Base-by-base conservation (phyloP, 169 alveolate species). In the Besnoitia besnoiti region DNA sequence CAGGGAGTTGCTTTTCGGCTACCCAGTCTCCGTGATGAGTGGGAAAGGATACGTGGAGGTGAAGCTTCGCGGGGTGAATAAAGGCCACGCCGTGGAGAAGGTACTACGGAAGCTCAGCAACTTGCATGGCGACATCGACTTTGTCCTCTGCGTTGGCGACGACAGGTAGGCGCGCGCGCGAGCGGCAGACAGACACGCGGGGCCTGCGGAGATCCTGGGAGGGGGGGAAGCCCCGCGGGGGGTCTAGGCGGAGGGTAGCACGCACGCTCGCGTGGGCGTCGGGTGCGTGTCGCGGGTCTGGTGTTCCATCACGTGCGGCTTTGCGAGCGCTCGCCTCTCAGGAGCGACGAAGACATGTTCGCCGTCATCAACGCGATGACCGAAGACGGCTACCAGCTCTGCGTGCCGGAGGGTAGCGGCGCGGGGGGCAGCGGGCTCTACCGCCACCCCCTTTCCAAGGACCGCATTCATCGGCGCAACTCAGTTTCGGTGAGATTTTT, bases 21-120 rank as follows among this genome's bases (percentile, higher is more conserved):
- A 93, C 27, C 94, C 94, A 0, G 94, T 95, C 80, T 85, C 91
- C n/a, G 95, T 95, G 85, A 89, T 95, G 89, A 91, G 93, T 62
- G 96, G 96, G 85, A 95, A 95, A 90, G 96, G 96, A 85, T 95
- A 93, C 55, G 95, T 93, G 44, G 96, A 95, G 91, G 94, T 94
- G 73, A 94, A 94, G 89, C 91, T 94, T 8, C 73, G 93, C 33
- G 96, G 96, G 5, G 96, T 94, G 37, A 91, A 94, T 90, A 94
- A 94, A 82, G 96, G 94, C 35, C 62, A 51, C 1, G 95, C 95
- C 50, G 95, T 90, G 33, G 85, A 84, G 46, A 89, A 73, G 12
- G 85, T 93, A n/a, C 85, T 93, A 30, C 90, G 50, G 51, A 89
- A 92, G 77, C 93, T 94, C 40, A 47, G 95, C 7, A 93, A 90